Base-by-base conservation (phyloP, 768 basidiomycete species). In the Suillus variegatus region DNA sequence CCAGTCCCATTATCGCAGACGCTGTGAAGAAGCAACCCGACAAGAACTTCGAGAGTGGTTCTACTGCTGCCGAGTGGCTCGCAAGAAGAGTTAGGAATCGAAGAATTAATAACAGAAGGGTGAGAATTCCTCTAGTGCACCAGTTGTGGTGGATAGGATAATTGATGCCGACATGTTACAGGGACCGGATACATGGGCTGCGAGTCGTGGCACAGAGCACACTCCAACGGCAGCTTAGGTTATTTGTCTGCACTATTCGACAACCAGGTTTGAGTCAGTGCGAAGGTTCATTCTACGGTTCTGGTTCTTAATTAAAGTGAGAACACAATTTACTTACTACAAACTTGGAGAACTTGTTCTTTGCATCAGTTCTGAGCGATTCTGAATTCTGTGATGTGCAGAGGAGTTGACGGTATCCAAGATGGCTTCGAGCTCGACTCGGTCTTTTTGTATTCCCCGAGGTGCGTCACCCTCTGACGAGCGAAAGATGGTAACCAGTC, bases 1-100 rank as follows among this genome's bases (percentile, higher is more conserved):
- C 84, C 8, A 89, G 88, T 64, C 68, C 78, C 0, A 63, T 84
- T 2, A 82, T 90, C 18, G 83, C 85, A 0, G 79, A 82, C 2
- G 78, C 82, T 6, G 76, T 77, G n/a, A 69, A 65, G 9, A 74
- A 74, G 14, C 70, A 69, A 5, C 75, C 79, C 0, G 83, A 80
- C 20, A 77, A 70, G 79, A 74, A 73, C 63, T 80, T 74, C 61
- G 65, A 77, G 32, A 79, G 77, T 1, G 76, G 74, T 14, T 64
- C 74, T 1, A 84, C 82, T 1, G 75, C 81, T 3, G 68, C 65
- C 4, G 78, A 79, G 14, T 84, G 83, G 83, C 81, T 81, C 46
- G 68, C 74, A 5, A 73, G 82, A 51, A 70, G 84, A 9, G 69
- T 81, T 65, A 78, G 75, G 67, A 75, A 82, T 63, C 79, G 79